A percentile compares a stretch with the other conserved stretches of the same genome.
Conservation (phyloP, 192 early-diverging fungal genomes). For the Linnemannia elongata region DNA sequence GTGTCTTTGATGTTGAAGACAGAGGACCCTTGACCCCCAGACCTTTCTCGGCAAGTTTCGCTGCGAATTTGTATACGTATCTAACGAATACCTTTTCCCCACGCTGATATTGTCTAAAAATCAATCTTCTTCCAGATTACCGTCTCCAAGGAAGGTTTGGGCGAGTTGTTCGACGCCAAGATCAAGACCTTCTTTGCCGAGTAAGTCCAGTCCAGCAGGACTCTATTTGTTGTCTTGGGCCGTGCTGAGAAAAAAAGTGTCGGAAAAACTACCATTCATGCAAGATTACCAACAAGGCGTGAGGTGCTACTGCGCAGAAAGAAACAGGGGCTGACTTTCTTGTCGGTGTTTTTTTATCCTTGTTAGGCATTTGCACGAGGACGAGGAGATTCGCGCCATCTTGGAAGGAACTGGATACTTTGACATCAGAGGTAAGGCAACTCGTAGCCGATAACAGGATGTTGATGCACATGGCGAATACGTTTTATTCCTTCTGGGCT, state of each 20-base stretch:
- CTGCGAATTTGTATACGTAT: too few species aligned
- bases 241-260: neutral
- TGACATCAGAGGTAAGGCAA: constrained; percentile 74
- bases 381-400: constrained; percentile 97
- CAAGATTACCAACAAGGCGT: neutral
- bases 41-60: too few species aligned
- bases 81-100: neutral
- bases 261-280: neutral
- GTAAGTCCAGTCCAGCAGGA: constrained; percentile 55
- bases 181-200: constrained; percentile 94
- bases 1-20: neutral
- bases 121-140: constrained; percentile 70
- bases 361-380: constrained; percentile 89
- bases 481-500: neutral
- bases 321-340: neutral
- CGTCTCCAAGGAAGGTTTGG: constrained; percentile 83
- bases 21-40: neutral
- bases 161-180: constrained; percentile 90
- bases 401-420: constrained; percentile 95
- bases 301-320: neutral
- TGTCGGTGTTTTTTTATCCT: constrained; percentile 16
- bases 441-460: neutral
- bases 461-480: neutral
- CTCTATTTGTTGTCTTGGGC: neutral
- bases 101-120: neutral